These are phyloP conservation scores for Colletotrichum sp. DNA, from an alignment of 2,329 filamentous ascomycete genomes.

Conservation along the genomic window DNA sequence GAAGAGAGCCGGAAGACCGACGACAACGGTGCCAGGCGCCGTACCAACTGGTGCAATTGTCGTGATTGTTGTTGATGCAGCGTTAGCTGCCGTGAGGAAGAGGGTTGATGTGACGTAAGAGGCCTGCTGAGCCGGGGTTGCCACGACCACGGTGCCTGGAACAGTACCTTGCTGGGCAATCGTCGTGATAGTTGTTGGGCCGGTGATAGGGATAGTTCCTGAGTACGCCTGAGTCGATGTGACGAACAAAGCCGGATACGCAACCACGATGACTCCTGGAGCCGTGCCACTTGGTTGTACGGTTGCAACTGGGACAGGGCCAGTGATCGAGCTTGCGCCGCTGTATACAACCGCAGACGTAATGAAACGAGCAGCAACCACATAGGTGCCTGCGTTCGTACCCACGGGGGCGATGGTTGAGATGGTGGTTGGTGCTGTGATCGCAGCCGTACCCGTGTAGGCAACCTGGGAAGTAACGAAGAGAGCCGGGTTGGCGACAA, in stretches of 20 bases:
- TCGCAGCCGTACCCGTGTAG: not conserved
- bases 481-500: constrained; percentile 5
- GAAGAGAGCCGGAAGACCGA: not conserved
- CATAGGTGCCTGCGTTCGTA: not conserved
- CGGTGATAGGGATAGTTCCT: not conserved
- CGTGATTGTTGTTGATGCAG: not conserved
- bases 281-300: not conserved
- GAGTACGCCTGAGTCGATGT: constrained; percentile 2
- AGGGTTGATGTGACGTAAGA: not conserved
- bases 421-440: not conserved
- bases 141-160: constrained; percentile 6
- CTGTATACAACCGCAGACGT: not conserved
- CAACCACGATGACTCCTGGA: constrained; percentile 9
- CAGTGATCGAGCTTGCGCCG: not conserved
- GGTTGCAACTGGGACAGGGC: constrained; percentile 2
- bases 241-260: constrained; percentile 2
- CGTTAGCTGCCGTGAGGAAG: constrained; percentile 1
- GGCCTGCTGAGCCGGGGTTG: not conserved
- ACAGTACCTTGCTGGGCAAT: not conserved
- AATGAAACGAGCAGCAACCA: not conserved
- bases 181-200: not conserved
- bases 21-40: not conserved
- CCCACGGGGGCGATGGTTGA: not conserved
- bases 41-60: not conserved
- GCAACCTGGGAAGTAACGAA: not conserved